Base-by-base conservation (phyloP, 2,329 filamentous ascomycete genomes). In the Lasiodiplodia gonubiensis region DNA sequence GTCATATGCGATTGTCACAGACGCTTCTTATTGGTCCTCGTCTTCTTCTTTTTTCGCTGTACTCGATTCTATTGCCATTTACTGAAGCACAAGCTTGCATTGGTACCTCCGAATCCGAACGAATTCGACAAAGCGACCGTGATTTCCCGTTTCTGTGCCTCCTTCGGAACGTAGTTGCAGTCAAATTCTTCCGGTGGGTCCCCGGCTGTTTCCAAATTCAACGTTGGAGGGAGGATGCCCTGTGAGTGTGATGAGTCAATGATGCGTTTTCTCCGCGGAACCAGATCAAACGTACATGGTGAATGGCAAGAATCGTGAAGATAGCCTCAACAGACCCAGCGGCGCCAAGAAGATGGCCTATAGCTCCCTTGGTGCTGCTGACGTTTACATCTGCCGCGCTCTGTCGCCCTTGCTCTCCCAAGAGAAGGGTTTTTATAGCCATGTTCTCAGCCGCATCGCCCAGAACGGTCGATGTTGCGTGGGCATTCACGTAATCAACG, bases 81-180 rank as follows among this genome's bases (percentile, higher is more conserved):
- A 8, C 85, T 85, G 73, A 98, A 94, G 64, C 93, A 93, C 46
- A 99, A 82, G 65, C 89, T 93, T 51, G 94, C 94, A 81, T 99
- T 99, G 1, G 94, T 98, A 18, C 95, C 95, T 12, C 95, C 95
- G 81, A 99, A 99, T 0, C 95, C 95, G 80, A 99, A 99, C 77
- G 94, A 98, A 75, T 99, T 99, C 3, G 92, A 95, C 68, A 99
- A 74, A 5, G 92, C 92, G 25, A 94, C 90, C 2, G 83, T 76
- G 48, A 60, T 67, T 27, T 52, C 35, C 71, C 88, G 89, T 64
- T 90, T 79, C 78, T 97, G 94, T 0, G 93, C 85, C 54, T 83
- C 75, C 4, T 88, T 83, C 0, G 93, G 88, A 3, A 97, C 89
- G 77, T 97, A 94, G 76, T 98, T 97, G 81, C 94, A 97, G 70